Conservation (phyloP, 2,329 filamentous ascomycete species). For the Xylariaceae sp. region DNA sequence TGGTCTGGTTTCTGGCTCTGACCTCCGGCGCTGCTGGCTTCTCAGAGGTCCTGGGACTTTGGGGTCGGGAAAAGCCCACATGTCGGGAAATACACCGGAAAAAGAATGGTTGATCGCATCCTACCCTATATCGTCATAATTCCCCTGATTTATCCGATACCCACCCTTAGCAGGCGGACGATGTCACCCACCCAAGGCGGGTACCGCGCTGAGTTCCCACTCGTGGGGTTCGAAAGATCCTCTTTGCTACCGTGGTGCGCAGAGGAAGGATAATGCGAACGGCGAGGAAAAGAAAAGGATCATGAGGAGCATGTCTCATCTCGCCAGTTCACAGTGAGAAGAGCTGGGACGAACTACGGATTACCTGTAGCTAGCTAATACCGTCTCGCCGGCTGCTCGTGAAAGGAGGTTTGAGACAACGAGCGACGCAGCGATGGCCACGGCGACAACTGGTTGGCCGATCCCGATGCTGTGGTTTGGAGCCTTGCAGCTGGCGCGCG, state of each 20-base stretch:
- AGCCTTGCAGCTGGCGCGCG: slow-evolving; percentile 15
- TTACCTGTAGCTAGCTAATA: no score
- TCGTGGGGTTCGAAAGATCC: not conserved
- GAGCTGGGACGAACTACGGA: no score
- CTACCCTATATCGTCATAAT: not conserved
- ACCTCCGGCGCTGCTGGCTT: no score
- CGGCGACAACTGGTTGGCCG: not conserved
- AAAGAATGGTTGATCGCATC: not conserved
- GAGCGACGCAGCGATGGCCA: not conserved
- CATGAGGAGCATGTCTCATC: not conserved
- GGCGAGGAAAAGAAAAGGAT: not conserved
- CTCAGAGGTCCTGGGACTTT: not conserved
- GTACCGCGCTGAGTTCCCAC: not conserved
- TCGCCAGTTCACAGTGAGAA: no score
- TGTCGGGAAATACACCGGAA: not conserved
- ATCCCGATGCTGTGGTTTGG: slow-evolving; percentile 14
- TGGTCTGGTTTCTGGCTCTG: no score
- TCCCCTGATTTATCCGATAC: not conserved
- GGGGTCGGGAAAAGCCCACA: not conserved
- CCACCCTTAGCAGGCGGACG: not conserved
- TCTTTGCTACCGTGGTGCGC: not conserved
- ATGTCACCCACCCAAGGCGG: not conserved
- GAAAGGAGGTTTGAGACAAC: not conserved
- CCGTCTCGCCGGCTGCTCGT: no score
- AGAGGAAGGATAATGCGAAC: not conserved